Evolutionary conservation across 2,329 filamentous ascomycete species (phyloP).

Genomic region (Pseudogymnoascus sp.): DNA sequence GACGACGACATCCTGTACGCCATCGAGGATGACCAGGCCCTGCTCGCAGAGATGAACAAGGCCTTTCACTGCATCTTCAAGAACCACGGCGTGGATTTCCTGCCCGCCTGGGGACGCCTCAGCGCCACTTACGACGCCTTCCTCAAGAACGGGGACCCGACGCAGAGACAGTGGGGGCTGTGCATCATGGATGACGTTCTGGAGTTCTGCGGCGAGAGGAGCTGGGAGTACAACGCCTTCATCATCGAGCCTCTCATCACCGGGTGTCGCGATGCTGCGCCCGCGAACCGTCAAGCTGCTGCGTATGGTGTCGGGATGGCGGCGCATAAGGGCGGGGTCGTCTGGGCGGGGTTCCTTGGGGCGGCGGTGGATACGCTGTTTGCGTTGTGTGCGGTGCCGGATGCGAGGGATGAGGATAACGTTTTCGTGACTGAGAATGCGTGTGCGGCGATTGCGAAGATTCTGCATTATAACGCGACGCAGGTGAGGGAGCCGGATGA

Average conservation of each 20-base stretch:
- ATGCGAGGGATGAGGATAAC: slow-evolving; percentile 83
- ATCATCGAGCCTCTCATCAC: slow-evolving; percentile 82
- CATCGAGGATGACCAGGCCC: slow-evolving; percentile 93
- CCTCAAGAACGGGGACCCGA: slow-evolving; percentile 71
- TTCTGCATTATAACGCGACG: slow-evolving; percentile 77
- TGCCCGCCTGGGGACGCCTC: slow-evolving; percentile 80
- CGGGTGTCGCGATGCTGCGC: slow-evolving; percentile 76
- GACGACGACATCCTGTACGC: slow-evolving; percentile 81
- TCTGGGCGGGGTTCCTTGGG: slow-evolving; percentile 82
- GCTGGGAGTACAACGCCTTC: slow-evolving; percentile 75
- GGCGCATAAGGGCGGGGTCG: slow-evolving; percentile 78
- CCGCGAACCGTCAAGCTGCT: slow-evolving; percentile 90
- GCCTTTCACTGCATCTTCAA: slow-evolving; percentile 99
- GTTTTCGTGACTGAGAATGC: slow-evolving; percentile 97
- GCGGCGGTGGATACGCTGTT: slow-evolving; percentile 75
- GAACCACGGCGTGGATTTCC: slow-evolving; percentile 78
- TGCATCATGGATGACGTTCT: slow-evolving; percentile 98
- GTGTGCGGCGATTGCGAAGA: slow-evolving; percentile 92
- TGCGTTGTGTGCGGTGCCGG: slow-evolving; percentile 70
- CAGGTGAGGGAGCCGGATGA: slow-evolving; percentile 70
- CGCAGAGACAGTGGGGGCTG: slow-evolving; percentile 95
- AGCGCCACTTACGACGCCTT: slow-evolving; percentile 81
- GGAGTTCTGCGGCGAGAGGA: slow-evolving; percentile 88
- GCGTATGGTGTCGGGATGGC: slow-evolving; percentile 94
- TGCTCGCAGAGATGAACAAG: slow-evolving; percentile 99